Evolutionary conservation across 164 flowering plant genomes (phyloP).

Genomic region (Vitis riparia): DNA sequence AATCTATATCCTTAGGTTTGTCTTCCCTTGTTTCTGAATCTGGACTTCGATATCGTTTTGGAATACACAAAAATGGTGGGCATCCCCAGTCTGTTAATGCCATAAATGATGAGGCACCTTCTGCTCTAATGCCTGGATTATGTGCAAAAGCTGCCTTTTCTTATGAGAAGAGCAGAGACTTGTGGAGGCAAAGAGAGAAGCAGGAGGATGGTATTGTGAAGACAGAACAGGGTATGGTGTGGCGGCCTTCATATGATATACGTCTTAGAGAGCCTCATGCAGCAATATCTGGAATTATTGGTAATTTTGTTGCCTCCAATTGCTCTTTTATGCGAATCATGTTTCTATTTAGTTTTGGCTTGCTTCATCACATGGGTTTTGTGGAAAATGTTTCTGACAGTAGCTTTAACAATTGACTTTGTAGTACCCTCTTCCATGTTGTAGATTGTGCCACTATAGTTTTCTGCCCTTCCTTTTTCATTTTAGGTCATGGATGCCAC

Average conservation of each 20-base stretch:
- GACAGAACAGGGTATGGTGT: conserved; percentile 32
- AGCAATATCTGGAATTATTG: conserved; percentile 75
- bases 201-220: conserved; percentile 34
- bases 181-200: conserved; percentile 73
- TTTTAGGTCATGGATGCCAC: too few species aligned
- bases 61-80: conserved; percentile 72
- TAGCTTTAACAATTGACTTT: too few species aligned
- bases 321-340: too few species aligned
- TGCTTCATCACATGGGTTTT: too few species aligned
- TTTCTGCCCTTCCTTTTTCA: too few species aligned
- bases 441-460: too few species aligned
- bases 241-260: conserved; percentile 59
- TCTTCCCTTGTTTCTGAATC: conserved; percentile 59
- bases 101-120: conserved; percentile 45
- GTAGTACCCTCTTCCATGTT: too few species aligned
- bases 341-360: neutral
- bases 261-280: conserved; percentile 77
- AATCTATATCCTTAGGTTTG: conserved; percentile 67
- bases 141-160: conserved; percentile 84
- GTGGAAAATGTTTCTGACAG: too few species aligned
- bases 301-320: conserved; percentile 31
- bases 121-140: conserved; percentile 69
- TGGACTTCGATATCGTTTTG: conserved; percentile 72
- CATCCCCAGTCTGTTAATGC: conserved; percentile 45
- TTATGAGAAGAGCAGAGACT: conserved; percentile 65